These are phyloP conservation scores for Globisporangium nodosum DNA, from an alignment of 352 stramenopile genomes.

Conservation along the genomic window DNA sequence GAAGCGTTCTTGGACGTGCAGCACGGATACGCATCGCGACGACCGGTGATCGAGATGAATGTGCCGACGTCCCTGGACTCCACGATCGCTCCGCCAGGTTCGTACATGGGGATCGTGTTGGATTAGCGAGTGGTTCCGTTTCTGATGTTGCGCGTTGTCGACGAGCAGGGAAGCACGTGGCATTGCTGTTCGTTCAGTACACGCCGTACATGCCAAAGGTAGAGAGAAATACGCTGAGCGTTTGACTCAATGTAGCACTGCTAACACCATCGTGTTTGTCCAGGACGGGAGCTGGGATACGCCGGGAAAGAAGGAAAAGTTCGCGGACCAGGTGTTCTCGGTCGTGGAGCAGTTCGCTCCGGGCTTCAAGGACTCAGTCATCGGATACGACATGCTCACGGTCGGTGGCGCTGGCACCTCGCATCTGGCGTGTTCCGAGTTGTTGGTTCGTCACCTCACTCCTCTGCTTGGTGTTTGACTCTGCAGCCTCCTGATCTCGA, in stretches of 20 bases:
- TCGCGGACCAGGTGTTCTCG: conserved; percentile 80
- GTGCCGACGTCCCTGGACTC: conserved; percentile 82
- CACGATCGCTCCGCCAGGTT: conserved; percentile 68
- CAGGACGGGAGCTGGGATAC: conserved; percentile 75
- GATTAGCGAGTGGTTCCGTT: neutral
- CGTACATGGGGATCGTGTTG: neutral
- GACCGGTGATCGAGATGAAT: conserved; percentile 90
- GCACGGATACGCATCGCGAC: conserved; percentile 51
- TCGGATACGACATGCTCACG: conserved; percentile 85
- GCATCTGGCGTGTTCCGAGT: neutral
- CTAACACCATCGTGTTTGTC: neutral
- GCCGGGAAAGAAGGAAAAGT: conserved; percentile 69
- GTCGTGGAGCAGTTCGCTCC: conserved; percentile 85
- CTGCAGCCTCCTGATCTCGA: conserved; percentile 81
- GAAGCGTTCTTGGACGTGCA: conserved; percentile 82
- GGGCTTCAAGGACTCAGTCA: conserved; percentile 77
- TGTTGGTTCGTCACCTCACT: neutral
- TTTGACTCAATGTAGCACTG: neutral
- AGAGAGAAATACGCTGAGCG: neutral
- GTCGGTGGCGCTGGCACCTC: conserved; percentile 14
- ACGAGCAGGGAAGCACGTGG: conserved; percentile 79
- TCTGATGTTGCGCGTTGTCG: neutral
- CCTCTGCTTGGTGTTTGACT: neutral
- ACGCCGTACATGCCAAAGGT: conserved; percentile 85
- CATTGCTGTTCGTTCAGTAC: conserved; percentile 89